Evolutionary conservation across 805 yeast species (phyloP).

Genomic region (Hanseniaspora pseudoguilliermondii): DNA sequence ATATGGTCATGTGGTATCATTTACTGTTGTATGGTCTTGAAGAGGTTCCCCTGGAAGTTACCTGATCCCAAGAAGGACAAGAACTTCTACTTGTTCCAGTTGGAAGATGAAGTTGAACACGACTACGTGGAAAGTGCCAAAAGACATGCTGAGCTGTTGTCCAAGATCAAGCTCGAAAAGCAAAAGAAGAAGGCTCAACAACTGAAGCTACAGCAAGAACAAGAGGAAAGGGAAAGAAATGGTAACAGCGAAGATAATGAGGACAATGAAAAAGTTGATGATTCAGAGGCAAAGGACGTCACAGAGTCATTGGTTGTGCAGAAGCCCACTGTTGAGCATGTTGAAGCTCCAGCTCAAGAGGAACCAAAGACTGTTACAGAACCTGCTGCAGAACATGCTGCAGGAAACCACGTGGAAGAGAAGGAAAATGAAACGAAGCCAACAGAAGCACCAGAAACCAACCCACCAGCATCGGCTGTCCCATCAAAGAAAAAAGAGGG

Average conservation of each 20-base stretch:
- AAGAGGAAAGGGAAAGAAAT: conserved; percentile 4
- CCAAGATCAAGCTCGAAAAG: conserved; percentile 44
- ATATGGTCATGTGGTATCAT: conserved; percentile 78
- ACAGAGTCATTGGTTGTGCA: neutral
- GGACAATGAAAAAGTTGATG: conserved; percentile 13
- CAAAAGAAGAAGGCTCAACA: conserved; percentile 17
- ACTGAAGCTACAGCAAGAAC: conserved; percentile 11
- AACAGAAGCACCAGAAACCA: conserved; percentile 1
- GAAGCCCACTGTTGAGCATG: conserved; percentile 1
- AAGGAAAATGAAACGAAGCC: neutral
- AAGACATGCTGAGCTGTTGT: conserved; percentile 52
- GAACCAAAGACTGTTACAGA: neutral
- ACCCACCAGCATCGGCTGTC: neutral
- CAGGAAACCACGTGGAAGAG: neutral
- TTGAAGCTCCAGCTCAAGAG: neutral
- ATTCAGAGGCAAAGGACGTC: neutral
- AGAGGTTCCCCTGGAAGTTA: conserved; percentile 80
- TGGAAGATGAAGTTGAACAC: conserved; percentile 62
- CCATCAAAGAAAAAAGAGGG: conserved; percentile 20
- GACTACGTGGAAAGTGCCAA: conserved; percentile 61
- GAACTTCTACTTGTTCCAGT: conserved; percentile 51
- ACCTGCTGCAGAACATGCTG: neutral
- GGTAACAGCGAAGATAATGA: conserved; percentile 7
- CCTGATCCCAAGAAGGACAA: conserved; percentile 53
- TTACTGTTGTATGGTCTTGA: conserved; percentile 74